These are phyloP conservation scores for Phytopythium sindhum DNA, from an alignment of 352 stramenopile genomes.

Conservation along the genomic window DNA sequence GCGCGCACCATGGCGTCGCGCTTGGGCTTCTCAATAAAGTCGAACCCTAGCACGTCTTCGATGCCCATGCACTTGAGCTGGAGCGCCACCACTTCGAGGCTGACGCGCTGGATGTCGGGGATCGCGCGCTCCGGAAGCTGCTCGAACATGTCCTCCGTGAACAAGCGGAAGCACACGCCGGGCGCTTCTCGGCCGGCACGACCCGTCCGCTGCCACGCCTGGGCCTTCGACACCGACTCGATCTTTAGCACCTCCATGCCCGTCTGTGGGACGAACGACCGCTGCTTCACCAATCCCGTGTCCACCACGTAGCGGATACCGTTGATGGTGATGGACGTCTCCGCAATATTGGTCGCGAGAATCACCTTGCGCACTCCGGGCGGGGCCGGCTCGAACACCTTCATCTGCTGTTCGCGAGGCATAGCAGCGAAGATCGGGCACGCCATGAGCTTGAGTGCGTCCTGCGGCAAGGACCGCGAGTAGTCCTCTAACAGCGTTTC, in stretches of 20 bases:
- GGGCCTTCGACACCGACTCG: slow-evolving; percentile 85
- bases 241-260: slow-evolving; percentile 89
- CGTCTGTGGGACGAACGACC: slow-evolving; percentile 82
- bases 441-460: slow-evolving; percentile 79
- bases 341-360: slow-evolving; percentile 94
- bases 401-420: slow-evolving; percentile 93
- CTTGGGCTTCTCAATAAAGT: slow-evolving; percentile 88
- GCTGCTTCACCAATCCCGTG: slow-evolving; percentile 86
- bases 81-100: slow-evolving; percentile 77
- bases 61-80: slow-evolving; percentile 87
- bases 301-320: slow-evolving; percentile 91
- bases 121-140: slow-evolving; percentile 71
- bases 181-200: slow-evolving; percentile 82
- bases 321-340: slow-evolving; percentile 99
- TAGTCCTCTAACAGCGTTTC: slow-evolving; percentile 86
- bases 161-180: slow-evolving; percentile 81
- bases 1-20: slow-evolving; percentile 71
- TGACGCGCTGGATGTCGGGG: slow-evolving; percentile 85
- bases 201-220: slow-evolving; percentile 89
- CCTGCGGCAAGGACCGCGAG: slow-evolving; percentile 56
- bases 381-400: slow-evolving; percentile 88
- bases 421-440: slow-evolving; percentile 96
- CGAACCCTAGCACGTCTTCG: slow-evolving; percentile 80
- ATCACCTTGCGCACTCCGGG: slow-evolving; percentile 91
- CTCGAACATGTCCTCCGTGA: slow-evolving; percentile 84